Base-by-base conservation (phyloP, 768 basidiomycete genomes). In the Suillus sp. region DNA sequence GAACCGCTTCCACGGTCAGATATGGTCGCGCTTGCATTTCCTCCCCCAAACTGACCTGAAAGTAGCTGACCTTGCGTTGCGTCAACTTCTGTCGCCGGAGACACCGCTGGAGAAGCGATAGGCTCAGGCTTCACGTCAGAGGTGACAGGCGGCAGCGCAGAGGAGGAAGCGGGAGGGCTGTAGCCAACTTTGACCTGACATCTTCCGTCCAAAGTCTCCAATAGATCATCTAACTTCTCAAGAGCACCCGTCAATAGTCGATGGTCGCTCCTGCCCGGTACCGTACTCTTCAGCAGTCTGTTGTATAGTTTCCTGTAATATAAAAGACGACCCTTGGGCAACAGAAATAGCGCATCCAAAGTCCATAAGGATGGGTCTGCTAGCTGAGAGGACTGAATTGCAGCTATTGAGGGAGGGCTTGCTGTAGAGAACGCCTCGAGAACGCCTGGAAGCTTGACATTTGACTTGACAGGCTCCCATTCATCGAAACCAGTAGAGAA, bases 271-370 rank as follows among this genome's bases (percentile, higher is more conserved):
- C 89, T 82, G 20, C 95, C 95, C 4, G 92, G 89, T 32, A 86
- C 85, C 1, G 95, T 95, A 70, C 90, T 92, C 76, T 91, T 93
- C 55, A 98, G 78, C 51, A 99, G 78, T 56, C 91, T 86, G 58
- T 85, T 83, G 72, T 99, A 99, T 1, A 99, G 81, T 73, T 91
- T 96, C 71, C 87, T 88, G 80, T 98, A 99, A 76, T 99, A 99
- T 69, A 87, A 88, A 62, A 99, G 78, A 48, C 97, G 86, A 16
- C 81, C 80, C 70, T 88, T 90, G 0, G 97, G 97, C 10, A 99
- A 83, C 14, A 91, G 77, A 79, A 99, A 99, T 25, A 99, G 81
- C 9, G 85, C 78, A 71, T 99, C 96, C 16, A 99, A 79, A 0
- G 93, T 91, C 93, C 96, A 97, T 48, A 77, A 56, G 7, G 81